Base-by-base conservation (phyloP, 2,329 filamentous ascomycete species). In the Fusarium coffeatum region DNA sequence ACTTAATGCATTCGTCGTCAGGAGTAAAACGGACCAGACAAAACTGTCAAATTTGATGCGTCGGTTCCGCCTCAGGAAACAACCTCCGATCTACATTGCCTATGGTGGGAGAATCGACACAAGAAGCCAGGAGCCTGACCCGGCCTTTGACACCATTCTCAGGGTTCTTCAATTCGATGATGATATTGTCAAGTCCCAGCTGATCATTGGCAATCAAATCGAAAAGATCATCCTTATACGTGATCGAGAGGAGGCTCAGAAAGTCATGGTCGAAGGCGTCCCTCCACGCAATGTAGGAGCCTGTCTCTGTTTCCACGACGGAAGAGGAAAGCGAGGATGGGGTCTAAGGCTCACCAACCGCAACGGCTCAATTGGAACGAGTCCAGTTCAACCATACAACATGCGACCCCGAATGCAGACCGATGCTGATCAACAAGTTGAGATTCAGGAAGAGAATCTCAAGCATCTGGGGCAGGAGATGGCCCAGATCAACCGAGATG, bases 221-320 rank as follows among this genome's bases (percentile, higher is more conserved):
- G 96, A 99, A 66, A 94, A 98, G 78, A 89, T 91, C 10, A 88
- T 97, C 8, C 84, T 99, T 1, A 89, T 98, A 56, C 84, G 89
- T 58, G 84, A 90, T 30, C 84, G 92, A 28, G 79, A 84, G 2
- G 87, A 93, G 59, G 96, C 91, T 2, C 84, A 90, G 45, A 81
- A 84, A 6, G 86, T 92, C 47, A 92, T 97, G 86, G 88, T 91
- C 64, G 84, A 86, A 55, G 84, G 83, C 42, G 83, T 83, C 7
- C 79, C 81, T n/a, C 89, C 90, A 2, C 84, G 80, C 16, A 95
- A 97, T 68, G 92, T 95, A 13, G 87, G 84, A 55, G 87, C 89
- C 59, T 95, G 92, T 72, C 88, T 96, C 64, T 87, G 89, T 57
- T 86, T 91, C 66, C 86, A 90, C 64, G 89, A 93, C 64, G 84